Base-by-base conservation (phyloP, 2,329 filamentous ascomycete species). In the Clathrospora elynae region DNA sequence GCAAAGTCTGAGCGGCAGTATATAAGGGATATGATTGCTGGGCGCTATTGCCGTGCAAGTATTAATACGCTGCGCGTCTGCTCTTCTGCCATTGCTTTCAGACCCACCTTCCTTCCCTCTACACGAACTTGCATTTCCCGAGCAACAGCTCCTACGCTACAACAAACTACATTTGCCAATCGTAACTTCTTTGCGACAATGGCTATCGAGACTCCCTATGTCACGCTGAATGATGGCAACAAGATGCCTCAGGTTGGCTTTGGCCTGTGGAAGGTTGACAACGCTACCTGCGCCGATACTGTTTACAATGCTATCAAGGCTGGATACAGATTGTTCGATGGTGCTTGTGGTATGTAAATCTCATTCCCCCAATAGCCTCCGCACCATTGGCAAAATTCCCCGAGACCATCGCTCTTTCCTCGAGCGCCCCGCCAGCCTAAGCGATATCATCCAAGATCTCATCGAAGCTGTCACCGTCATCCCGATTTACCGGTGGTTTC, bases 311-410 rank as follows among this genome's bases (percentile, higher is more conserved):
- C 67, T 36, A 70, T 70, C 55, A 68, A 68, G 59, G 52, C 49
- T 17, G 67, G 67, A 41, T 70, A 70, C 63, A 62, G 67, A 34
- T 42, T 69, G 17, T 68, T 70, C 25, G 67, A 70, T 31, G 66
- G 67, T 20, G 66, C 67, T 42, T 68, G 65, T 43, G 65, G 65
- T 67, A 66, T 29, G 64, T 63, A 17, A 6, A 44, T 24, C 35
- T 14, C 7, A 16, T 30, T 22, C 11, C 8, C 23, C 8, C 25
- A 13, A 9, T 33, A n/a, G n/a, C n/a, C n/a, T n/a, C n/a, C n/a
- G n/a, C n/a, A n/a, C n/a, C n/a, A n/a, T n/a, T n/a, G n/a, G n/a
- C n/a, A n/a, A n/a, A n/a, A n/a, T n/a, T n/a, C n/a, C n/a, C n/a
- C n/a, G n/a, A n/a, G n/a, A n/a, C n/a, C n/a, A n/a, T n/a, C n/a